A percentile compares a stretch with the other conserved stretches of the same genome.
Conservation (phyloP, 1,139 yeast species). For the Suhomyces maxii region DNA sequence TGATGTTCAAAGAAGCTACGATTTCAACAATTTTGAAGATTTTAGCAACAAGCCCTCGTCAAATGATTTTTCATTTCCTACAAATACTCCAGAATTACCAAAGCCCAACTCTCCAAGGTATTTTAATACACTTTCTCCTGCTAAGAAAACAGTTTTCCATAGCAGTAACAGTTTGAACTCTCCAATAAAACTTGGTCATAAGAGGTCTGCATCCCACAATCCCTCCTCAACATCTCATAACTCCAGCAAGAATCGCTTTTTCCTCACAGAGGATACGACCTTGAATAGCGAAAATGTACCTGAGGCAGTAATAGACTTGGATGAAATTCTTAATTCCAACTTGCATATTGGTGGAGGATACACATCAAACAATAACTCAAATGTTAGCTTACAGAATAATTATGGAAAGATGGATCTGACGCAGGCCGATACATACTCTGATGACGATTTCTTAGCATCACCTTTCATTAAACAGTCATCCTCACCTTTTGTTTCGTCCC, state of each 20-base stretch:
- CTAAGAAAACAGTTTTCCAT: slow-evolving; percentile 10
- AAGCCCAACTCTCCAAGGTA: slow-evolving; percentile 10
- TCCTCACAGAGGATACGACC: slow-evolving; percentile 36
- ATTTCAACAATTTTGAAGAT: slow-evolving; percentile 40
- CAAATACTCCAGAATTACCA: slow-evolving; percentile 19
- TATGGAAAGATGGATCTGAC: slow-evolving; percentile 44
- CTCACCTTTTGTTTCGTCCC: slow-evolving; percentile 26
- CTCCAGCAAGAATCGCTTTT: slow-evolving; percentile 23
- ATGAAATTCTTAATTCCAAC: slow-evolving; percentile 52
- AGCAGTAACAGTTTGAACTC: slow-evolving; percentile 29
- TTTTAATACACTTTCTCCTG: slow-evolving; percentile 13
- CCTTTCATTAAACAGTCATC: slow-evolving; percentile 31
- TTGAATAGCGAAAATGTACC: slow-evolving; percentile 46
- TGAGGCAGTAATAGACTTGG: slow-evolving; percentile 63
- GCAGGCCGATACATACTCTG: slow-evolving; percentile 38
- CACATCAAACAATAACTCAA: slow-evolving; percentile 11
- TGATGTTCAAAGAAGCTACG: slow-evolving; percentile 23
- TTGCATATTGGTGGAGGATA: slow-evolving; percentile 28
- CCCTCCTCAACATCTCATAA: slow-evolving; percentile 16
- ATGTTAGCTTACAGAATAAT: slow-evolving; percentile 3
- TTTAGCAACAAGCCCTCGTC: slow-evolving; percentile 25
- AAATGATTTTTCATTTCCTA: slow-evolving; percentile 35
- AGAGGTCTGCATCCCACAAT: slow-evolving; percentile 19
- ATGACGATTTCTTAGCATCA: slow-evolving; percentile 36
- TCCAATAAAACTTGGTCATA: slow-evolving; percentile 35